These are phyloP conservation scores for Barnettozyma hawaiiensis DNA, from an alignment of 1,139 yeast genomes.

Conservation along the genomic window DNA sequence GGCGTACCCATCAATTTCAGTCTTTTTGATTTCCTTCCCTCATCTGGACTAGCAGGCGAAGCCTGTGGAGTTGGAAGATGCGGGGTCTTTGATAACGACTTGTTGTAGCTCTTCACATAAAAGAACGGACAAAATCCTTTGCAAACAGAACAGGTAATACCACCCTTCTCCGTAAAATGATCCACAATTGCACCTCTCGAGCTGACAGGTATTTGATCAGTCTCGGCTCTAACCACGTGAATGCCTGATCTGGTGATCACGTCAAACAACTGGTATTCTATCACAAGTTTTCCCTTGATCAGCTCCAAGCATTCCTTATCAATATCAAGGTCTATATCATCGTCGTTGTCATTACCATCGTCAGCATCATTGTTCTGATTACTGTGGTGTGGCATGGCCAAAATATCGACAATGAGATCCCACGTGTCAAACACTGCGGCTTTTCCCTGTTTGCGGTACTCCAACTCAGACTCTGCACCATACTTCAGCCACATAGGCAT, in stretches of 20 bases:
- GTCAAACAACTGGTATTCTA: conserved; percentile 16
- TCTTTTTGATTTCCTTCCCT: conserved; percentile 14
- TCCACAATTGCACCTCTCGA: background rate
- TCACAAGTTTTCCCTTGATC: conserved; percentile 15
- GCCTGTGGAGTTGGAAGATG: conserved; percentile 19
- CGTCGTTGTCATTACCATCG: no score
- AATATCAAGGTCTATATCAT: conserved; percentile 7
- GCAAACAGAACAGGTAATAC: conserved; percentile 30
- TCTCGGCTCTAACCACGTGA: conserved; percentile 12
- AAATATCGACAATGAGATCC: conserved; percentile 29
- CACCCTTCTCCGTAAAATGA: conserved; percentile 19
- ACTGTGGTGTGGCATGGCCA: no score
- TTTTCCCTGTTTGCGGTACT: conserved; percentile 39
- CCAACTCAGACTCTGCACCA: conserved; percentile 53
- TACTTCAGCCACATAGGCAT: conserved; percentile 61
- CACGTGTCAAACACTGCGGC: conserved; percentile 35
- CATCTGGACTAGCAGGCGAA: conserved; percentile 18
- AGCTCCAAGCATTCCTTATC: conserved; percentile 13
- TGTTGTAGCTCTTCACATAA: conserved; percentile 22
- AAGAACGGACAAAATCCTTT: conserved; percentile 33
- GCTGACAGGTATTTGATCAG: background rate
- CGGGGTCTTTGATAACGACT: background rate
- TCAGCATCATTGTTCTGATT: no score
- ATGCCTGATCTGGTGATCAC: conserved; percentile 8
- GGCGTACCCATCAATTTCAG: conserved; percentile 9